phyloP scores from a whole-genome alignment of 352 stramenopile genomes.

The Globisporangium alternatum region DNA sequence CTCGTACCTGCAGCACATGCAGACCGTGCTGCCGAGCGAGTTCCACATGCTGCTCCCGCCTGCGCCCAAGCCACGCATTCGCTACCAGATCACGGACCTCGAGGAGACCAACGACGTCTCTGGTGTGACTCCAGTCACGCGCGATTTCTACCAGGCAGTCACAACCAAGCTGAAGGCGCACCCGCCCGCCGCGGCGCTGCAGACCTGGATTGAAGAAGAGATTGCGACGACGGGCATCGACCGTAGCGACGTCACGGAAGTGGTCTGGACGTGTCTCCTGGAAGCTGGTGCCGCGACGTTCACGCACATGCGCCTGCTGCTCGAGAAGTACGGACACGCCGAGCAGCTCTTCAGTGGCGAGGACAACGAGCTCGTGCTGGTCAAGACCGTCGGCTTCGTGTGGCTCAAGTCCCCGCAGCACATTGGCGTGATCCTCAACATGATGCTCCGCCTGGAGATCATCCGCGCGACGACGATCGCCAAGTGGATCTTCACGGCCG shows the following conservation, averaged over 20 bases:
- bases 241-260: slow-evolving; percentile 49
- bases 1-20: slow-evolving; percentile 85
- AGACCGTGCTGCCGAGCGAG: slow-evolving; percentile 59
- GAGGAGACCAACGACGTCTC: slow-evolving; percentile 22
- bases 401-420: slow-evolving; percentile 85
- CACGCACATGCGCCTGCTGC: slow-evolving; percentile 74
- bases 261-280: slow-evolving; percentile 75
- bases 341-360: slow-evolving; percentile 45
- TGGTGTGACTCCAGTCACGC: slow-evolving; percentile 22
- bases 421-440: slow-evolving; percentile 75
- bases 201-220: slow-evolving; percentile 63
- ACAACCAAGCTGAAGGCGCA: slow-evolving; percentile 71
- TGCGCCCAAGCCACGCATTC: slow-evolving; percentile 63
- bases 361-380: slow-evolving; percentile 50
- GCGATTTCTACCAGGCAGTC: slow-evolving; percentile 55
- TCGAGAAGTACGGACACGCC: slow-evolving; percentile 74
- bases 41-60: slow-evolving; percentile 81
- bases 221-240: slow-evolving; percentile 40
- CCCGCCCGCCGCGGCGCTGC: slow-evolving; percentile 43
- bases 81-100: slow-evolving; percentile 33
- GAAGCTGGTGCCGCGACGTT: slow-evolving; percentile 78
- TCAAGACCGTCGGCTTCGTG: slow-evolving; percentile 67
- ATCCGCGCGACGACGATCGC: slow-evolving; percentile 68
- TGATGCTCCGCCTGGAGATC: slow-evolving; percentile 72
- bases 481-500: slow-evolving; percentile 76